Evolutionary conservation across 1,139 yeast species (phyloP).

Genomic region (Debaryomyces coudertii): DNA sequence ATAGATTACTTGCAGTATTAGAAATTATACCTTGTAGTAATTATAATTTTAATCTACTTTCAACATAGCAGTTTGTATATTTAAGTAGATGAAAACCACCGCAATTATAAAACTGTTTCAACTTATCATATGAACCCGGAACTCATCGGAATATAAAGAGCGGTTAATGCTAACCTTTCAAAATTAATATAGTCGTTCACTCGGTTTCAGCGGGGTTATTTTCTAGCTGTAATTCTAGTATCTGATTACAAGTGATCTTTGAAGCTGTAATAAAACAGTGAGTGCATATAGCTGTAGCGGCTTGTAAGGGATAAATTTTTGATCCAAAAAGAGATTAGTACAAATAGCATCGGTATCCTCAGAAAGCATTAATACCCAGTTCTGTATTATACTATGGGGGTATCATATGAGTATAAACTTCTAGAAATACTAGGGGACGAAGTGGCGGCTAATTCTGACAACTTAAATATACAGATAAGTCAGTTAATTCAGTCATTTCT

Average conservation of each 20-base stretch:
- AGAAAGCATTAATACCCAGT: neutral
- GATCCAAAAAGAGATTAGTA: constrained; percentile 4
- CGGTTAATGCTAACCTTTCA: too few relatives aligned
- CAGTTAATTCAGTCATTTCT: constrained; percentile 34
- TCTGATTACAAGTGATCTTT: neutral
- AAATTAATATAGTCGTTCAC: too few relatives aligned
- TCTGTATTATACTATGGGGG: constrained; percentile 1
- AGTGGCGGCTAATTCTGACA: neutral
- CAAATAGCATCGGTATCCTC: neutral
- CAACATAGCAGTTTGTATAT: too few relatives aligned
- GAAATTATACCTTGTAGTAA: too few relatives aligned
- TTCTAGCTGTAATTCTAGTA: neutral
- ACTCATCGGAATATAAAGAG: too few relatives aligned
- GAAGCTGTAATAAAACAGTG: constrained; percentile 1
- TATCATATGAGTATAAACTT: neutral
- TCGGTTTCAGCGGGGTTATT: neutral
- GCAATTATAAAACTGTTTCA: too few relatives aligned
- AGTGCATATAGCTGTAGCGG: constrained; percentile 6
- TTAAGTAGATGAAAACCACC: too few relatives aligned
- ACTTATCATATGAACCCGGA: too few relatives aligned
- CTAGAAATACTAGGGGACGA: constrained; percentile 12
- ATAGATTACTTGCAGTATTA: too few relatives aligned
- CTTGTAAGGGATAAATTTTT: constrained; percentile 8
- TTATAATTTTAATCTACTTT: too few relatives aligned
- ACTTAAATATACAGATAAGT: constrained; percentile 25